Evolutionary conservation across 352 stramenopile species (phyloP).

Genomic region (Globisporangium yorkense): DNA sequence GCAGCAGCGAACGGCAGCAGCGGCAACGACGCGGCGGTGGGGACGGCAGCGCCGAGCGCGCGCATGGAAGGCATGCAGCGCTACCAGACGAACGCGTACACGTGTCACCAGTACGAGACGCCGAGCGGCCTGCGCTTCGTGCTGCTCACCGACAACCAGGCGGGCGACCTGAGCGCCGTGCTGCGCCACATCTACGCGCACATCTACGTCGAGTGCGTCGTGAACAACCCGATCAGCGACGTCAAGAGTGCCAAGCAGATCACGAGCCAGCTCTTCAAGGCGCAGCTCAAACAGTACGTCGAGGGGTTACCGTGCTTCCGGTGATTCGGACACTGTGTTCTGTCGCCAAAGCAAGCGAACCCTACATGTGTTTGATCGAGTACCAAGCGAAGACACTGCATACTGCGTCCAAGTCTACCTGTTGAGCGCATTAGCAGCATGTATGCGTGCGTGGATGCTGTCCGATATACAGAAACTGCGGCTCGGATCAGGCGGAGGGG

Average conservation of each 20-base stretch:
- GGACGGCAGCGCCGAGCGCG: conserved; percentile 13
- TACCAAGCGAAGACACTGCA: too few relatives aligned
- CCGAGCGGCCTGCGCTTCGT: conserved; percentile 86
- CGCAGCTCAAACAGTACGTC: conserved; percentile 70
- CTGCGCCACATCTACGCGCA: conserved; percentile 87
- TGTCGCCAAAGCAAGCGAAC: neutral
- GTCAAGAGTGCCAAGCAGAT: conserved; percentile 67
- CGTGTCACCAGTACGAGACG: conserved; percentile 90
- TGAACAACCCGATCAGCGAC: conserved; percentile 86
- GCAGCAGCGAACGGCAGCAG: conserved; percentile 10
- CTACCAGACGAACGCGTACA: conserved; percentile 88
- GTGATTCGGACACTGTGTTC: conserved; percentile 16
- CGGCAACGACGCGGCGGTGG: conserved; percentile 14
- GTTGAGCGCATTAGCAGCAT: neutral
- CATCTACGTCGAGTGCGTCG: conserved; percentile 88
- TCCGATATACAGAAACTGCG: too few relatives aligned
- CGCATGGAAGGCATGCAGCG: conserved; percentile 59
- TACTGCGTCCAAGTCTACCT: too few relatives aligned
- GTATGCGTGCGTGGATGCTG: neutral
- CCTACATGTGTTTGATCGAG: too few relatives aligned
- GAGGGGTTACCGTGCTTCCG: conserved; percentile 66
- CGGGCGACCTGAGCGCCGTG: conserved; percentile 72
- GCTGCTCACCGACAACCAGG: conserved; percentile 87
- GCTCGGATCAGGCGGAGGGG: conserved; percentile 10
- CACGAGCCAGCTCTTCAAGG: conserved; percentile 70